Base-by-base conservation (phyloP, 352 stramenopile species). In the Globisporangium parvum region DNA sequence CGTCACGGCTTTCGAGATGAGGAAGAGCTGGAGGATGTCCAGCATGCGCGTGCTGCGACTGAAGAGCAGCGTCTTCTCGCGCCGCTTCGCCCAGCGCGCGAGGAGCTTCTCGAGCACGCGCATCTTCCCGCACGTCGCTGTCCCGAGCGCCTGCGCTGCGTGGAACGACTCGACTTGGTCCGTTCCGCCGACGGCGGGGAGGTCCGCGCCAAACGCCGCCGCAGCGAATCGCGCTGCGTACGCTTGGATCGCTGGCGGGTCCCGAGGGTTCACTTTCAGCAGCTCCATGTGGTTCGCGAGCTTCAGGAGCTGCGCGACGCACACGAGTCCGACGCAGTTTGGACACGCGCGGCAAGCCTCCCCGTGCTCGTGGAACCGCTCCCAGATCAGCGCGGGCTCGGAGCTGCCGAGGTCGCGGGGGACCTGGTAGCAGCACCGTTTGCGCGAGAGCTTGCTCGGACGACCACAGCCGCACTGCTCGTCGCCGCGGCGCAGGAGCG, bases 121-220 rank as follows among this genome's bases (percentile, higher is more conserved):
- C 82, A 92, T 89, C 62, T 92, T 92, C 3, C 82, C 82, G 48
- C 82, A 92, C n/a, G 81, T 87, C 56, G 77, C 68, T 1, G 72
- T 85, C 8, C 80, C 81, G 14, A 92, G 70, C 31, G 65, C 63
- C 21, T 69, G 73, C 61, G 83, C 76, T 51, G 77, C 66, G 23
- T 83, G 70, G 47, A 86, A 85, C 39, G 56, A 80, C 11, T 71
- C 69, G 12, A 88, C 69, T 53, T 87, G 79, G 14, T 80, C 53
- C 0, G 86, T 74, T 12, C 77, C 80, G 26, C 80, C 77, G 33
- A 88, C 77, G 2, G 57, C 59, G 33, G 80, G 65, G 8, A 85
- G 37, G 40, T 92, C 76, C 6, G 61, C 53, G 6, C 74, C 82
- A 61, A 92, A 87, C 4, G 82, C 77, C 41, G 60, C 67, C 12